Conservation (phyloP, 768 basidiomycete genomes). For the Rossbeevera mucosa region DNA sequence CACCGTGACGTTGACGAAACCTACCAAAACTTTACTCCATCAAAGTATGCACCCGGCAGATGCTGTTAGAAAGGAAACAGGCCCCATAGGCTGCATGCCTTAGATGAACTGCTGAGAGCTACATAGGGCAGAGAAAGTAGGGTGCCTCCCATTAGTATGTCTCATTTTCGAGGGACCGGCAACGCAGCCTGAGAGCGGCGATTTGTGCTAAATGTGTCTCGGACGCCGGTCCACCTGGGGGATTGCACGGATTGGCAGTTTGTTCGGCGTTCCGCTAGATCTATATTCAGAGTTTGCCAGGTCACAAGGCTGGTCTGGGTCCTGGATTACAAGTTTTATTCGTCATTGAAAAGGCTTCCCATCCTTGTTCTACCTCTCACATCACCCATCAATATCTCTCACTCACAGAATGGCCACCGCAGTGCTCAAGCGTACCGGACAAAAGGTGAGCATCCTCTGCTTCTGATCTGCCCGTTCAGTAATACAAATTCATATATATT, state of each 20-base stretch:
- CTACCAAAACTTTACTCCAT: background rate
- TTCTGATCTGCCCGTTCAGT: background rate
- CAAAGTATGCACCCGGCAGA: no score
- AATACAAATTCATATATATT: slow-evolving; percentile 1
- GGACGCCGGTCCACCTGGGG: background rate
- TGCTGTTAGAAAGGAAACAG: no score
- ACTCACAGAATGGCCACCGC: slow-evolving; percentile 43
- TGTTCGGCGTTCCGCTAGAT: background rate
- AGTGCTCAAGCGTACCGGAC: slow-evolving; percentile 54
- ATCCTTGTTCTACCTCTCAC: background rate
- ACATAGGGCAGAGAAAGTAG: no score
- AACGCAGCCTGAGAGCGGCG: no score
- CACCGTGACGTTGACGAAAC: no score
- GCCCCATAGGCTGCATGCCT: background rate
- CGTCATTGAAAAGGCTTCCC: slow-evolving; percentile 8
- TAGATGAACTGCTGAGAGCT: no score
- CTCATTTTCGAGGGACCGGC: background rate
- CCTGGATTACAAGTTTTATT: background rate
- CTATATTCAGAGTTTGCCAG: slow-evolving; percentile 25
- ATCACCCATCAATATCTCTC: slow-evolving; percentile 13
- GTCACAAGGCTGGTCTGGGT: slow-evolving; percentile 5
- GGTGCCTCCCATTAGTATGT: no score
- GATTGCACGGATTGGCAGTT: background rate
- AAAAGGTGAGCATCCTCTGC: slow-evolving; percentile 40
- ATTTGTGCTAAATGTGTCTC: no score